phyloP scores from a whole-genome alignment of 805 yeast species.

The Danielozyma ontarioensis region DNA sequence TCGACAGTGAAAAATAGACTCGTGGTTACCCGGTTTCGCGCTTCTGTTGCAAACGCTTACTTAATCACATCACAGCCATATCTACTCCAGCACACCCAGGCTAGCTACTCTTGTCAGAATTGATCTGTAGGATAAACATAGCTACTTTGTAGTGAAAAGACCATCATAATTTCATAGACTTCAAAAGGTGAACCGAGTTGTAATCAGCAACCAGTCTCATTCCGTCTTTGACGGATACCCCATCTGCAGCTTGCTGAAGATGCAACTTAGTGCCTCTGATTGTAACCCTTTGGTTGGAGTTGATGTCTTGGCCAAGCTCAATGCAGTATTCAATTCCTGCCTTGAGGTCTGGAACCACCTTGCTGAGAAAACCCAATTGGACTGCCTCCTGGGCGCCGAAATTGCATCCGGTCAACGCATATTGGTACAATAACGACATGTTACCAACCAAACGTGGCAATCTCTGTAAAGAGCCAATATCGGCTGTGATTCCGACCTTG shows the following conservation, averaged over 20 bases:
- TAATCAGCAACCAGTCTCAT: background rate
- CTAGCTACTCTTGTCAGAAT: too few relatives aligned
- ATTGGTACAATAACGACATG: constrained; percentile 52
- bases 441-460: constrained; percentile 51
- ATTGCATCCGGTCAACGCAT: constrained; percentile 56
- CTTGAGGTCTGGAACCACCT: constrained; percentile 40
- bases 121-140: too few relatives aligned
- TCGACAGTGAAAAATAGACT: too few relatives aligned
- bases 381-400: constrained; percentile 54
- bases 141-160: too few relatives aligned
- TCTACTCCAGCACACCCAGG: too few relatives aligned
- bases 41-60: too few relatives aligned
- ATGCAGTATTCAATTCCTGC: constrained; percentile 47
- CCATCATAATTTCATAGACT: too few relatives aligned
- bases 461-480: constrained; percentile 73
- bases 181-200: background rate
- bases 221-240: background rate
- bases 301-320: constrained; percentile 44
- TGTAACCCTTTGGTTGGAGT: constrained; percentile 50
- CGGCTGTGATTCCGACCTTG: constrained; percentile 71
- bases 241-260: constrained; percentile 29
- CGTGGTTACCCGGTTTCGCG: too few relatives aligned
- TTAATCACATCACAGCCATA: too few relatives aligned
- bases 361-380: constrained; percentile 50
- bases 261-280: constrained; percentile 58